Percentiles rank a stretch among this genome's conserved stretches.
phyloP scores from a whole-genome alignment of 1,284 basidiomycete species.

The Rhodotorula sp. region DNA sequence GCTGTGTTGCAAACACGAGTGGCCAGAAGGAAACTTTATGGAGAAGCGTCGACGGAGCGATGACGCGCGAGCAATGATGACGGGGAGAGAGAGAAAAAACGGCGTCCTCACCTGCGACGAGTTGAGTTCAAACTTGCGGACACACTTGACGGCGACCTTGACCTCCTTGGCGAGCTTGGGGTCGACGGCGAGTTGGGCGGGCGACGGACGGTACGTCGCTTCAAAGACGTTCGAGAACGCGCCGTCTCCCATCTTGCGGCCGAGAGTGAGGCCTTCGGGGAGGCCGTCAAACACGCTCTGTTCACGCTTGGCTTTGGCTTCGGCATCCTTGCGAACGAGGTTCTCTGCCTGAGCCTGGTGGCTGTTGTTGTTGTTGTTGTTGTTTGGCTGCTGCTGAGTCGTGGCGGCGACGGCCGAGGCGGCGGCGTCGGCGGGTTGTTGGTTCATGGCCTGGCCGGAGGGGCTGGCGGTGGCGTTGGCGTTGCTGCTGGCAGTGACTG shows the following conservation, averaged over 20 bases:
- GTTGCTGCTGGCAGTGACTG: constrained; percentile 2
- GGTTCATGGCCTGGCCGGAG: neutral
- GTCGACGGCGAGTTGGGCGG: constrained; percentile 38
- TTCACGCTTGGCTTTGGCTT: constrained; percentile 32
- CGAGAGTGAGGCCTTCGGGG: constrained; percentile 35
- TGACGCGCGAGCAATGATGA: constrained; percentile 2
- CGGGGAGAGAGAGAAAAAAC: constrained; percentile 26
- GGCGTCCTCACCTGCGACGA: constrained; percentile 78
- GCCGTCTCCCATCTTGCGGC: constrained; percentile 54
- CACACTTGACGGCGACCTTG: constrained; percentile 79
- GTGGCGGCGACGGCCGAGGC: neutral
- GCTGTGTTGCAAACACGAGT: neutral
- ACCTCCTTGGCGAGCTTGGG: constrained; percentile 35
- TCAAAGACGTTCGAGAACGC: constrained; percentile 99
- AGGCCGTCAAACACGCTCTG: constrained; percentile 33
- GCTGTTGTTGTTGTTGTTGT: neutral
- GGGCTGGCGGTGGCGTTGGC: neutral
- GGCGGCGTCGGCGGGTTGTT: neutral
- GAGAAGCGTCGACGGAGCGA: constrained; percentile 30
- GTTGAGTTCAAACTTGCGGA: constrained; percentile 94
- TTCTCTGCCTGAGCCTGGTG: constrained; percentile 29
- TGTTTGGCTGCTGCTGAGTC: neutral
- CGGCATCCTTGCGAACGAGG: constrained; percentile 30
- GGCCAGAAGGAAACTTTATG: constrained; percentile 15
- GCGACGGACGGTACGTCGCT: constrained; percentile 75